phyloP scores from a whole-genome alignment of 2,329 filamentous ascomycete genomes.

The Fonsecaea erecta region DNA sequence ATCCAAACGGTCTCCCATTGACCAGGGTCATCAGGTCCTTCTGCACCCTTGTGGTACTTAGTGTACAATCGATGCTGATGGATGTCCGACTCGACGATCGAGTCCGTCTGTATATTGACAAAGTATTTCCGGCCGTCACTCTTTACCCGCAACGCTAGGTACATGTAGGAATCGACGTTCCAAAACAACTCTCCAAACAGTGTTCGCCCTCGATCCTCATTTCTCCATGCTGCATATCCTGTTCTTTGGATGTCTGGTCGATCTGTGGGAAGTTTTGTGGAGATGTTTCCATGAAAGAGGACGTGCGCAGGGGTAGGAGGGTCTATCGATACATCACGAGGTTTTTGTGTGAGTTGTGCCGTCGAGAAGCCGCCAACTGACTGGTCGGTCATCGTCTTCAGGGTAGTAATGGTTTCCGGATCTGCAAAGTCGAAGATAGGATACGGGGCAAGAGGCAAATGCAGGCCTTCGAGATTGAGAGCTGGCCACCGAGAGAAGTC shows the following conservation, averaged over 20 bases:
- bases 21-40: slow-evolving; percentile 60
- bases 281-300: slow-evolving; percentile 86
- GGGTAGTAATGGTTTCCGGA: slow-evolving; percentile 49
- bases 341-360: slow-evolving; percentile 70
- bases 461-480: slow-evolving; percentile 37
- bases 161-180: slow-evolving; percentile 88
- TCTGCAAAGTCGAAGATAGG: slow-evolving; percentile 38
- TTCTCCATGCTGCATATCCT: slow-evolving; percentile 90
- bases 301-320: slow-evolving; percentile 63
- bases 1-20: slow-evolving; percentile 96
- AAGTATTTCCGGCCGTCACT: slow-evolving; percentile 92
- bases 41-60: slow-evolving; percentile 46
- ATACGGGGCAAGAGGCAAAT: slow-evolving; percentile 31
- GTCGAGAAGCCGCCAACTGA: slow-evolving; percentile 86
- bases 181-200: slow-evolving; percentile 85
- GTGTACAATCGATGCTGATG: slow-evolving; percentile 86
- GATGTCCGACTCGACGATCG: slow-evolving; percentile 89
- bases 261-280: slow-evolving; percentile 77
- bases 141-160: slow-evolving; percentile 84
- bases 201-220: slow-evolving; percentile 73
- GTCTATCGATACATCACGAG: slow-evolving; percentile 49
- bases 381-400: slow-evolving; percentile 82
- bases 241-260: slow-evolving; percentile 74
- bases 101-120: slow-evolving; percentile 93
- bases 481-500: slow-evolving; percentile 25